phyloP scores from a whole-genome alignment of 1,284 basidiomycete species.

The Mycena sp. region DNA sequence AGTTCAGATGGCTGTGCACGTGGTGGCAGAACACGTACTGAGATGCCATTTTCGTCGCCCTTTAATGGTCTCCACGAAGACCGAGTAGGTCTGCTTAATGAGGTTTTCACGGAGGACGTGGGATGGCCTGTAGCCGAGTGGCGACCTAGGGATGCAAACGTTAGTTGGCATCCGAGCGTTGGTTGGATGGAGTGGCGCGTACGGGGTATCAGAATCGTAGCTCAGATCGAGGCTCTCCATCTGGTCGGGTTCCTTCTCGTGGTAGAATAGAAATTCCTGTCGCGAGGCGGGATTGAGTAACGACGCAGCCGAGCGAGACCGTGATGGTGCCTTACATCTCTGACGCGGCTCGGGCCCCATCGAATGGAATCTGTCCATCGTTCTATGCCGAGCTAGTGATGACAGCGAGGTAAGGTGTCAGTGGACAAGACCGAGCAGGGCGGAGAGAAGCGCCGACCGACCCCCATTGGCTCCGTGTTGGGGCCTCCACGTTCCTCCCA shows the following conservation, averaged over 20 bases:
- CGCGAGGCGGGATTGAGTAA: conserved; percentile 9
- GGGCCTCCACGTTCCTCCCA: conserved; percentile 81
- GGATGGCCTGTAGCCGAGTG: conserved; percentile 36
- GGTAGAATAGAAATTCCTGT: conserved; percentile 82
- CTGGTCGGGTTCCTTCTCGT: conserved; percentile 63
- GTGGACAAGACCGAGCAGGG: conserved; percentile 13
- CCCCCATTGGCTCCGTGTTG: conserved; percentile 72
- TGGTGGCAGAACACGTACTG: conserved; percentile 55
- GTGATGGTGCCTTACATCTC: conserved; percentile 58
- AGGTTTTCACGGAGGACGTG: conserved; percentile 60
- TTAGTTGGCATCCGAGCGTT: background rate
- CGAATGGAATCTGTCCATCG: conserved; percentile 84
- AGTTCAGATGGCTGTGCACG: conserved; percentile 21
- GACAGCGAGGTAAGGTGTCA: conserved; percentile 28
- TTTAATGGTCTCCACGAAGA: conserved; percentile 67
- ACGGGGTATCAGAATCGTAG: conserved; percentile 57
- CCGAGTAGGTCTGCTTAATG: conserved; percentile 84
- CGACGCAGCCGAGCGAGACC: background rate
- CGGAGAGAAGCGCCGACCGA: conserved; percentile 45
- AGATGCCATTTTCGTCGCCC: conserved; percentile 83
- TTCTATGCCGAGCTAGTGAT: conserved; percentile 71
- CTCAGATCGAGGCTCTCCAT: conserved; percentile 53
- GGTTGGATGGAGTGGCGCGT: conserved; percentile 21
- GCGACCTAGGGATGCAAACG: conserved; percentile 18
- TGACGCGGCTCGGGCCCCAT: conserved; percentile 81